Base-by-base conservation (phyloP, 2,329 filamentous ascomycete species). In the Trichoderma aggressivum region DNA sequence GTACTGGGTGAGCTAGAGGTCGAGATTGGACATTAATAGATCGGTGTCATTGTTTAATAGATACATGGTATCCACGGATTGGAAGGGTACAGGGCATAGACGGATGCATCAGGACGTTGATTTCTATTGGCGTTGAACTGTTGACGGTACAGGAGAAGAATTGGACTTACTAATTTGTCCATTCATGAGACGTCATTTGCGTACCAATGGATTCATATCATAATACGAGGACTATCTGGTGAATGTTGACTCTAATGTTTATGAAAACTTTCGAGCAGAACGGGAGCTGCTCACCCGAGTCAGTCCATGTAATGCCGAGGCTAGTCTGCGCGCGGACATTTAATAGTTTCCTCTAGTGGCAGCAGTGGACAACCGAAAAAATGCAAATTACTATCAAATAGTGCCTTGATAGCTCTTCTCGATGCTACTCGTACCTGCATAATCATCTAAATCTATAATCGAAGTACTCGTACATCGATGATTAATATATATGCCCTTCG, bases 1-100 rank as follows among this genome's bases (percentile, higher is more conserved):
- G 68, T 58, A 65, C 24, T 70, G 68, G 68, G 60, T 64, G 50
- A 56, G 53, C 68, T 70, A 71, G 63, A 36, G 12, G 47, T 7
- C n/a, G 39, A 43, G 3, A 28, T 50, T 21, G 47, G 12, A 63
- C 50, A 18, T 24, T 39, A 3, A 32, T 10, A 55, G 16, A 65
- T 12, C n/a, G 43, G 18, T 12, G 18, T n/a, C 30, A 21, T 8
- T 32, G 32, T 34, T 39, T 34, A 5, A 67, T 58, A 58, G 64
- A 47, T 67, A n/a, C 21, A 53, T 53, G 3, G 53, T 16, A 24
- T 16, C 6, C 32, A 43, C 18, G 39, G 16, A 59, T n/a, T 34
- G 36, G 64, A 53, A 24, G 21, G 53, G 32, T n/a, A 59, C 24
- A 43, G 26, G 7, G 26, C n/a, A 59, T 67, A 59, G 64, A 67